Conservation (phyloP, 139 green algal genomes). For the Eudorina sp. region DNA sequence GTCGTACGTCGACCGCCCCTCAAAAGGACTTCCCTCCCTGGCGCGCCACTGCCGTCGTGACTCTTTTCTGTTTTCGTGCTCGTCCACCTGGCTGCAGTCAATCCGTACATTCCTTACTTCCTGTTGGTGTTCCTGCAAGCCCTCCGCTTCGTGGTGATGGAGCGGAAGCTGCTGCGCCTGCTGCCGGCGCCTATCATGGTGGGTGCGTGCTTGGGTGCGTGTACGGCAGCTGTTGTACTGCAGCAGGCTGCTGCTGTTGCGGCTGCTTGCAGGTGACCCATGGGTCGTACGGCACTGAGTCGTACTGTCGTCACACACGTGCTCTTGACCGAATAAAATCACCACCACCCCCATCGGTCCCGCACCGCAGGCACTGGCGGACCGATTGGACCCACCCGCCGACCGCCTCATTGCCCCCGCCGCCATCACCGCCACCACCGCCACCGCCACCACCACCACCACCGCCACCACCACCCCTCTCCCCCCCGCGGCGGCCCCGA, state of each 20-base stretch:
- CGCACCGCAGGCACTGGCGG: neutral
- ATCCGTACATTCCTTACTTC: neutral
- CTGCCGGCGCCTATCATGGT: neutral
- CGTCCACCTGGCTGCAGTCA: no score
- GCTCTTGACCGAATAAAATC: no score
- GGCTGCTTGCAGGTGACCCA: no score
- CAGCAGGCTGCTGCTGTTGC: no score
- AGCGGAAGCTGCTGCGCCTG: neutral
- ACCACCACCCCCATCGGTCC: neutral
- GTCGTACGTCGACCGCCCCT: no score
- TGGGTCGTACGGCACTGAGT: no score
- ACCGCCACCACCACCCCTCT: neutral
- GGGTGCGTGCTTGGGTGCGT: neutral
- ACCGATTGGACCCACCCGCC: neutral
- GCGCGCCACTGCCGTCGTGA: no score
- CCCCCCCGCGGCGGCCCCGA: neutral
- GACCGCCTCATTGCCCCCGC: neutral
- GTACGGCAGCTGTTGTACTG: no score
- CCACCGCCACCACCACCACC: neutral
- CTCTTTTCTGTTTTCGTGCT: no score
- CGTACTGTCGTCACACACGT: no score
- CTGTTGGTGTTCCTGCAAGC: neutral
- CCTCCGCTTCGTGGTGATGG: neutral
- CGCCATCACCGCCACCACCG: neutral
- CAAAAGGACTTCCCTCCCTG: no score